Percentiles rank a stretch among this genome's conserved stretches.
phyloP scores from a whole-genome alignment of 106 monocot species.

The Dioscorea alata region DNA sequence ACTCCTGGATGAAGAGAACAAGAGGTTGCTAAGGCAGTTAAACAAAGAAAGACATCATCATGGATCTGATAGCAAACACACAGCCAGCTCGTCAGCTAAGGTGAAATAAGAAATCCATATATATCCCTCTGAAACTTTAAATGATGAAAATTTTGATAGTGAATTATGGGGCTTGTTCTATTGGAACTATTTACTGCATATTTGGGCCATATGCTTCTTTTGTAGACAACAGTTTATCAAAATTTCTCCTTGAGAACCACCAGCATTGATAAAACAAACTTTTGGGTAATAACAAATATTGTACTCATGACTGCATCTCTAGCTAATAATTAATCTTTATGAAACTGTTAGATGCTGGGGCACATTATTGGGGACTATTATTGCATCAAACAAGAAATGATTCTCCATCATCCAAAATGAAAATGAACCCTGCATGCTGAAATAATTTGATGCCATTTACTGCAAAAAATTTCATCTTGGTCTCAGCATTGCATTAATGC shows the following conservation, averaged over 20 bases:
- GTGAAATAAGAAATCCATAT: constrained; percentile 12
- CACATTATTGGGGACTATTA: no score
- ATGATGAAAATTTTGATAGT: background rate
- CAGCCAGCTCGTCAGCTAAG: constrained; percentile 40
- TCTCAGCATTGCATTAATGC: background rate
- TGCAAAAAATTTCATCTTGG: no score
- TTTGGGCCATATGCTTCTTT: background rate
- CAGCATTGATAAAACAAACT: background rate
- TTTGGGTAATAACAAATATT: no score
- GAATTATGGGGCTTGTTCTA: background rate
- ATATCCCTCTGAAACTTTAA: background rate
- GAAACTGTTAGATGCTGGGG: no score
- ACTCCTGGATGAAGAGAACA: constrained; percentile 73
- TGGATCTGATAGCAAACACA: constrained; percentile 43
- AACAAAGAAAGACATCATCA: constrained; percentile 40
- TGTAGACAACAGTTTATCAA: background rate
- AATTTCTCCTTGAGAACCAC: background rate
- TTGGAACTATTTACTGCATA: background rate
- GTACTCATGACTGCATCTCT: no score
- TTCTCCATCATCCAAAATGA: no score
- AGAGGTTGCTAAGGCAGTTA: constrained; percentile 40
- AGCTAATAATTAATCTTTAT: no score
- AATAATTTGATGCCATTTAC: no score
- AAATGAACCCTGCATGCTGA: no score
- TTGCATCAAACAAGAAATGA: no score